phyloP scores from a whole-genome alignment of 208 protist genomes.

The Lotmaria passim region DNA sequence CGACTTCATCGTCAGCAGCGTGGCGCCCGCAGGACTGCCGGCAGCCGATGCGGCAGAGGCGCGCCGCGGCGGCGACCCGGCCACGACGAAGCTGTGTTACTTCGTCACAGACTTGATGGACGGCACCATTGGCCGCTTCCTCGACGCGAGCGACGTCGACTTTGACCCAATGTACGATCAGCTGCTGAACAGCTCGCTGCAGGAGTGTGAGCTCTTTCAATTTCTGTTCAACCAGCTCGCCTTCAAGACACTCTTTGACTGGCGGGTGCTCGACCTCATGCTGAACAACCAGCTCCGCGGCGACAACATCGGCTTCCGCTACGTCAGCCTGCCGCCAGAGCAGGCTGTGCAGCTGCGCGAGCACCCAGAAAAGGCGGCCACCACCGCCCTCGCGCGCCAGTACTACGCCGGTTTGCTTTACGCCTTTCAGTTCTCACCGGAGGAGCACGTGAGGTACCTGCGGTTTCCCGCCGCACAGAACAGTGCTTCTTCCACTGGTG shows the following conservation, averaged over 20 bases:
- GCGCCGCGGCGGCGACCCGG: constrained; percentile 29
- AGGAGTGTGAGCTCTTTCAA: constrained; percentile 81
- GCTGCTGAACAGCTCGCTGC: constrained; percentile 73
- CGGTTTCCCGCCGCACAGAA: constrained; percentile 51
- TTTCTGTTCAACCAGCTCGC: constrained; percentile 83
- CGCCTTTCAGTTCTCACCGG: constrained; percentile 47
- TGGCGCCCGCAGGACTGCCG: constrained; percentile 53
- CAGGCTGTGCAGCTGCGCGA: constrained; percentile 14
- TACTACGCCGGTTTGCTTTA: constrained; percentile 71
- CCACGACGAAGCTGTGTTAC: constrained; percentile 73
- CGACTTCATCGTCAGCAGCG: constrained; percentile 80
- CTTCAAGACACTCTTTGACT: constrained; percentile 76
- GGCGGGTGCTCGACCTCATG: constrained; percentile 84
- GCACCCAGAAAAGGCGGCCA: constrained; percentile 17
- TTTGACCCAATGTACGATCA: constrained; percentile 87
- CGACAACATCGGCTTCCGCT: constrained; percentile 84
- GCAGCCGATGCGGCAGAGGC: constrained; percentile 52
- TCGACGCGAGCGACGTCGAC: constrained; percentile 71
- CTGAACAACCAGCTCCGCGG: constrained; percentile 84
- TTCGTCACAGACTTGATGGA: constrained; percentile 86
- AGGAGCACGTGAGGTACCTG: constrained; percentile 58
- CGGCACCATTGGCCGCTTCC: constrained; percentile 82
- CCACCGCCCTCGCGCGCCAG: constrained; percentile 13
- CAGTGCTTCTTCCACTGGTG: background rate
- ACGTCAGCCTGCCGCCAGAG: constrained; percentile 26